Conservation (phyloP, 176 grass and related monocot species). For the Leersia perrieri region DNA sequence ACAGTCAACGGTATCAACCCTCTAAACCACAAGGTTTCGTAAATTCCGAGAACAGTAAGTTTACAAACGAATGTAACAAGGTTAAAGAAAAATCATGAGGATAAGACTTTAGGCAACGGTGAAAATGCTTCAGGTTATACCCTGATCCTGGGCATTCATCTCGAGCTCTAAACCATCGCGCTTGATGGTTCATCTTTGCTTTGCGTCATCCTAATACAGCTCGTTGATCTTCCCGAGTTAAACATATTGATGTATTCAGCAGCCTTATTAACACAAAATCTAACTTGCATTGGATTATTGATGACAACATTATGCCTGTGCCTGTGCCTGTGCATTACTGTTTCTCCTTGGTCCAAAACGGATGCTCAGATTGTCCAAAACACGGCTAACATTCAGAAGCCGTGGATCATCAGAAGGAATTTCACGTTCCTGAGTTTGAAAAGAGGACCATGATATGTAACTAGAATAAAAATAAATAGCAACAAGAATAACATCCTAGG, state of each 20-base stretch:
- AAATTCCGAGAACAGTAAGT: background rate
- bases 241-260: background rate
- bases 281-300: background rate
- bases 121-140: background rate
- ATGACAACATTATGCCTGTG: background rate
- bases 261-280: constrained; percentile 2
- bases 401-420: constrained; percentile 87
- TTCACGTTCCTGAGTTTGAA: constrained; percentile 62
- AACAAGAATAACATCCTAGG: background rate
- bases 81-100: background rate
- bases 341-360: constrained; percentile 63
- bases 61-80: background rate
- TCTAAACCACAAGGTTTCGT: background rate
- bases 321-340: constrained; percentile 6
- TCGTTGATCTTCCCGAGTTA: background rate
- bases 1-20: background rate
- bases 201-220: background rate
- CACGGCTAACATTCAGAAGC: constrained; percentile 54
- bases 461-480: constrained; percentile 8
- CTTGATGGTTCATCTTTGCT: background rate
- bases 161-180: background rate
- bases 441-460: background rate
- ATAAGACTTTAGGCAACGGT: background rate
- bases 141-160: background rate
- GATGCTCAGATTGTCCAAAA: constrained; percentile 52